Percentiles rank a stretch among this genome's conserved stretches.
These are phyloP conservation scores for Calonectria pauciramosa DNA, from an alignment of 2,329 filamentous ascomycete genomes.

Conservation along the genomic window DNA sequence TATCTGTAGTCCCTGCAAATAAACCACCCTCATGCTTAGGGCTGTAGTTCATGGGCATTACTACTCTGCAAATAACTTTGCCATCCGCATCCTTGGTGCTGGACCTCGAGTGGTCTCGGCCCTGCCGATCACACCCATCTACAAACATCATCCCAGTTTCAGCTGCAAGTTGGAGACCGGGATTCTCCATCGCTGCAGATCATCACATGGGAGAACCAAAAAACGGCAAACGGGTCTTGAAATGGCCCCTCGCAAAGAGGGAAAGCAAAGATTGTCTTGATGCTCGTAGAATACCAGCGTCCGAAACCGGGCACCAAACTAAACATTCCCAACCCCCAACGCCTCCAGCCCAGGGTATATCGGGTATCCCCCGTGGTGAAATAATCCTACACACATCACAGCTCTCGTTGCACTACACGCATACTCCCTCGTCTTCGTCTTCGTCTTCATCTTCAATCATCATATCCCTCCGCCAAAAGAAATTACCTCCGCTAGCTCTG, in stretches of 20 bases:
- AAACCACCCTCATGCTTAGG: background rate
- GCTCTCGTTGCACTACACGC: constrained; percentile 4
- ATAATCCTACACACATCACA: constrained; percentile 39
- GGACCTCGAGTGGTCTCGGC: background rate
- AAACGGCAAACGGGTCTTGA: background rate
- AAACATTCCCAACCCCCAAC: constrained; percentile 42
- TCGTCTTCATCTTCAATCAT: constrained; percentile 19
- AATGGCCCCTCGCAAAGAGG: constrained; percentile 17
- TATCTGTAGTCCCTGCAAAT: constrained; percentile 1
- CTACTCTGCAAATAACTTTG: background rate
- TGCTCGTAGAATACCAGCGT: constrained; percentile 20
- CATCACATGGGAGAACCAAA: background rate
- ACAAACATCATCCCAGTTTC: background rate
- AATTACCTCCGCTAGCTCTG: constrained; percentile 22
- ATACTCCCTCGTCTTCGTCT: constrained; percentile 6
- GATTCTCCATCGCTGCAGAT: background rate
- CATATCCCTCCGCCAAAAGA: constrained; percentile 13
- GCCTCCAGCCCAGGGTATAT: constrained; percentile 47
- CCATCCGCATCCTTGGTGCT: background rate
- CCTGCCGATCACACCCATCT: background rate
- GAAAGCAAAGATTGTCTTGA: constrained; percentile 29
- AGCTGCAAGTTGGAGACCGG: background rate
- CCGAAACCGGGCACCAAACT: constrained; percentile 25
- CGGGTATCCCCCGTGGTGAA: constrained; percentile 41
- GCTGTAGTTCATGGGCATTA: background rate